These are phyloP conservation scores for Clarireedia hainanense DNA, from an alignment of 2,329 filamentous ascomycete genomes.

Conservation along the genomic window DNA sequence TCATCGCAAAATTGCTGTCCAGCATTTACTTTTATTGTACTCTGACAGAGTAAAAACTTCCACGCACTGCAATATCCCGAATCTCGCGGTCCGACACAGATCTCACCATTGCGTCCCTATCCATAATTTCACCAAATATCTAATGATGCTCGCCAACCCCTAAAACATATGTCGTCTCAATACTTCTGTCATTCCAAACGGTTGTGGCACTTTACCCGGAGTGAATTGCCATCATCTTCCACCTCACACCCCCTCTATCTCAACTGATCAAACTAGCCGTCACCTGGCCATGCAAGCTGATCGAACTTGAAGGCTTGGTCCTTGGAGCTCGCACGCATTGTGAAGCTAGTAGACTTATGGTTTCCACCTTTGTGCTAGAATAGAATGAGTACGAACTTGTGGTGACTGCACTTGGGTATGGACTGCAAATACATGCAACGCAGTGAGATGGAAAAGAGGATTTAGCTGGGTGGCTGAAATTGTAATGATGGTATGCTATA, in stretches of 20 bases:
- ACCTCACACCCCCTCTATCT: background rate
- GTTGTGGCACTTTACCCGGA: background rate
- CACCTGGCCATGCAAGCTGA: background rate
- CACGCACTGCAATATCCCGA: no score
- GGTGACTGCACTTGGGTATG: background rate
- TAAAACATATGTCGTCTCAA: background rate
- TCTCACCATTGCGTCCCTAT: no score
- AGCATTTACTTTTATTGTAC: no score
- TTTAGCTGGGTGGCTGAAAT: no score
- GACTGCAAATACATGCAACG: background rate
- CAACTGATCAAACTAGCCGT: background rate
- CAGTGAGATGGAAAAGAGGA: background rate
- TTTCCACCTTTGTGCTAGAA: background rate
- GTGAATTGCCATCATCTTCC: background rate
- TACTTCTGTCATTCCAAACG: background rate
- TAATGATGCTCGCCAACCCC: background rate
- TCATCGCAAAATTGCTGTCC: no score
- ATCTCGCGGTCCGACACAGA: no score
- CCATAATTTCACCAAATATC: background rate
- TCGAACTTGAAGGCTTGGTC: background rate
- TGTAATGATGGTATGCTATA: no score
- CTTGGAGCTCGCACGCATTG: background rate
- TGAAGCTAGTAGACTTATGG: background rate
- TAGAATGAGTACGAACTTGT: background rate
- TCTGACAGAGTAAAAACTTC: no score